Percentiles rank a stretch among this genome's conserved stretches.
phyloP scores from a whole-genome alignment of 1,139 yeast species.

The Scheffersomyces stambukii region DNA sequence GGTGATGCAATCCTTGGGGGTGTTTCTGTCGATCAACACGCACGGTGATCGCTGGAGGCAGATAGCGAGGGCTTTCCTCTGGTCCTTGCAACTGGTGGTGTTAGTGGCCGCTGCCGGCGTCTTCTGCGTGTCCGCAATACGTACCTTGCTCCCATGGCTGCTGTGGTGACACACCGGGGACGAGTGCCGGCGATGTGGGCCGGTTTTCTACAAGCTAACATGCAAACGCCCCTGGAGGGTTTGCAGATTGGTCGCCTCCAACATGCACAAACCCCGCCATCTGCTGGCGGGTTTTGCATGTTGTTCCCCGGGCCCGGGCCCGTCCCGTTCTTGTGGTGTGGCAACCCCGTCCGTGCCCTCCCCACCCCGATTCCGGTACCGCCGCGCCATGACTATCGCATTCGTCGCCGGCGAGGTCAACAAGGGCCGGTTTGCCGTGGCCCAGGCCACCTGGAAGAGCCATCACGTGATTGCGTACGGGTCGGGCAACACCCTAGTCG shows the following conservation, averaged over 20 bases:
- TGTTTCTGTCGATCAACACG: constrained; percentile 83
- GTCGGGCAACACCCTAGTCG: constrained; percentile 82
- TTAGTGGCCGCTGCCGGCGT: background rate
- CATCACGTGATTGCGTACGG: constrained; percentile 70
- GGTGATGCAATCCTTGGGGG: constrained; percentile 84
- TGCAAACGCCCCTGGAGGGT: too few species aligned
- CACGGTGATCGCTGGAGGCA: constrained; percentile 96
- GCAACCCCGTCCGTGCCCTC: too few species aligned
- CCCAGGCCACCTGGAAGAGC: constrained; percentile 65
- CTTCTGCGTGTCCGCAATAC: constrained; percentile 9
- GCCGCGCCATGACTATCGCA: constrained; percentile 48
- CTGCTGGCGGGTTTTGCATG: too few species aligned
- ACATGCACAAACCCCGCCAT: too few species aligned
- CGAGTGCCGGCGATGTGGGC: too few species aligned
- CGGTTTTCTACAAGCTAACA: too few species aligned
- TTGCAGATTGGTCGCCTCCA: too few species aligned
- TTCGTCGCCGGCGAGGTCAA: constrained; percentile 88
- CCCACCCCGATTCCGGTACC: background rate
- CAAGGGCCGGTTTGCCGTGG: constrained; percentile 48
- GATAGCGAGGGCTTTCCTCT: constrained; percentile 86
- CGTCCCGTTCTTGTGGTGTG: too few species aligned
- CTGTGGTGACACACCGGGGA: too few species aligned
- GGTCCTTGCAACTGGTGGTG: constrained; percentile 81
- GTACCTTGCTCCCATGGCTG: constrained; percentile 34
- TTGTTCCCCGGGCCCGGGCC: too few species aligned